Evolutionary conservation across 2,329 filamentous ascomycete species (phyloP), one percentile per base, ranked within the genome.

Genomic region (Aureobasidium sp.): DNA sequence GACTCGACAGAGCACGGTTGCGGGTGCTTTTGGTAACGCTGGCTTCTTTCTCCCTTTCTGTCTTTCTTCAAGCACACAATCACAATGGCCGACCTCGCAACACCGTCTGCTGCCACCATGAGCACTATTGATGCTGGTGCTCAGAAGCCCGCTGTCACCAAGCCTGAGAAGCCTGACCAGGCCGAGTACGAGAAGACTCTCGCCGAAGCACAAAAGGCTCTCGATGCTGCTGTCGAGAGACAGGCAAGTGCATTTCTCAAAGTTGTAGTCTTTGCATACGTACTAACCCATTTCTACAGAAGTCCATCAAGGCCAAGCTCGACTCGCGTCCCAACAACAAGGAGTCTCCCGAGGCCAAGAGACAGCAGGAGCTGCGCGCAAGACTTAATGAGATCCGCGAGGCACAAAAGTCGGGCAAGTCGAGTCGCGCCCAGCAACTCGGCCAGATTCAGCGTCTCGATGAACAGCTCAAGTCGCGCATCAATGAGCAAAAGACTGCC

Each of bases 391-490:
- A 88, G 68, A 97, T 99, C 76, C 88, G 90, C 66, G 84, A 87
- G 75, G 88, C 94, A 79, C 94, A 97, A 79, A 87, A 87, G 68
- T 87, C 85, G 64, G 89, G 90, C 80, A 99, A 99, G 83, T 84
- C 86, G 64, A 86, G 88, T 60, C 89, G 92, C 62, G 84, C 82
- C 69, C 82, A 83, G 72, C 87, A 92, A 75, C 84, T 90, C 70
- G 92, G 97, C 71, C 90, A 95, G 79, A 89, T 97, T 79, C 96
- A 94, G 84, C 87, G 87, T 68, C 85, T 96, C 64, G 92, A 97
- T 70, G 88, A 92, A 73, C 89, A 91, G 74, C 81, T 99, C 71
- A 93, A 93, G 79, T 86, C 87, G 70, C 87, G 90, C 67, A 87
- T 95, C 68, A 80, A 83, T 68, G 91, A 97, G 78, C 90, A 96